A percentile compares a stretch with the other conserved stretches of the same genome.
Conservation (phyloP, 78 protist genomes). For the Paratrimastix pyriformis region DNA sequence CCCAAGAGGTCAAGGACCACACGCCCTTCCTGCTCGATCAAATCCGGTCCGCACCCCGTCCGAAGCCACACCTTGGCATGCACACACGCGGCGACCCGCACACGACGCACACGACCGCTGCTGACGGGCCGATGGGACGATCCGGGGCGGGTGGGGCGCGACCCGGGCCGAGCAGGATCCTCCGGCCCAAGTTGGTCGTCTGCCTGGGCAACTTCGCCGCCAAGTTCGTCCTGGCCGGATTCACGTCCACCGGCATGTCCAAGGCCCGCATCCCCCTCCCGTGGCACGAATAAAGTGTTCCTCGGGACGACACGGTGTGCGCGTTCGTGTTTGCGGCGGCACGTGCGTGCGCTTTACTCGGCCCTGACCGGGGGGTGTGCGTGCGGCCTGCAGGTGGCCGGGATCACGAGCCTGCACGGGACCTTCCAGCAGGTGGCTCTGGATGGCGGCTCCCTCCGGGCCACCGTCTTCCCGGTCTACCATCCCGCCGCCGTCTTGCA, state of each 20-base stretch:
- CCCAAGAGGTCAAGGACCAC: neutral
- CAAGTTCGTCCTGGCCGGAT: conserved; percentile 3
- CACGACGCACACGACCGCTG: no score
- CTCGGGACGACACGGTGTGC: no score
- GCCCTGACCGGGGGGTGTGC: no score
- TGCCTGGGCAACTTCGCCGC: neutral
- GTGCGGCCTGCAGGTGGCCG: neutral
- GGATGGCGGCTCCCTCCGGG: neutral
- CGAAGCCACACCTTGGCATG: no score
- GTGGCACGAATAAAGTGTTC: no score
- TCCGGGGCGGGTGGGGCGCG: no score
- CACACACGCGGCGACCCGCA: no score
- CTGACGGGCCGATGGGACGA: no score
- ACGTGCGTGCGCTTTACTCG: no score
- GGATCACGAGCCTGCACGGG: neutral
- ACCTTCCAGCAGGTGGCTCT: neutral
- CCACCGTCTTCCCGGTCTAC: neutral
- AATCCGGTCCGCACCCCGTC: no score
- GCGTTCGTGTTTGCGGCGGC: no score
- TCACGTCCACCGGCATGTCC: neutral
- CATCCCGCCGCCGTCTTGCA: conserved; percentile 5
- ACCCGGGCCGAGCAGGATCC: neutral
- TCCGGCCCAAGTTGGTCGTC: neutral
- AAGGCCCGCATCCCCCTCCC: neutral
- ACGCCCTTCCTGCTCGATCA: conserved; percentile 3